These are phyloP conservation scores for Funneliformis geosporum DNA, from an alignment of 192 early-diverging fungal species.

Conservation along the genomic window DNA sequence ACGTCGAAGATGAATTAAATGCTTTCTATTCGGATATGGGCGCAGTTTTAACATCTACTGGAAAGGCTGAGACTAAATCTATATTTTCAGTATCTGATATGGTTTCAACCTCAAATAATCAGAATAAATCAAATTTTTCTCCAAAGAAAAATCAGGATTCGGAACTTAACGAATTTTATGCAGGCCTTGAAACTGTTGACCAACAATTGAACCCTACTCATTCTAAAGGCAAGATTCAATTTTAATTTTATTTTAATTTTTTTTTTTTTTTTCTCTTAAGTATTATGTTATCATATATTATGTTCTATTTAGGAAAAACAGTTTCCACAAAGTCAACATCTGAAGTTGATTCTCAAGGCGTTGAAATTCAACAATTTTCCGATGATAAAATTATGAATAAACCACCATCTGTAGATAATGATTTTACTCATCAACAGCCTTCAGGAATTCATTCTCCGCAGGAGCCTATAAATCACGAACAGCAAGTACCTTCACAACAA, in stretches of 20 bases:
- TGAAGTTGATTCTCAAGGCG: background rate
- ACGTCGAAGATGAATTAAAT: constrained; percentile 59
- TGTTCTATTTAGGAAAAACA: background rate
- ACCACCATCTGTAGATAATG: background rate
- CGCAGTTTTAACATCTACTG: constrained; percentile 33
- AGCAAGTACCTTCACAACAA: background rate
- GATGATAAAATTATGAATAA: background rate
- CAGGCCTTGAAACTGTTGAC: background rate
- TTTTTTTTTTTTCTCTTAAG: background rate
- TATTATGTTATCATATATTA: background rate
- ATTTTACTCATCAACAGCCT: background rate
- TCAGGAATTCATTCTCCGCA: background rate
- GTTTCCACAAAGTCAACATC: background rate
- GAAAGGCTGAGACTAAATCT: constrained; percentile 21
- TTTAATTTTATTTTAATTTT: background rate
- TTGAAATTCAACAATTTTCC: background rate
- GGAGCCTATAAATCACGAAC: background rate
- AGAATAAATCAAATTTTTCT: background rate
- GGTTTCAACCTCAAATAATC: constrained; percentile 17
- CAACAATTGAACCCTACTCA: background rate
- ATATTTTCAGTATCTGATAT: constrained; percentile 29
- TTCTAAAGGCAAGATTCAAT: background rate
- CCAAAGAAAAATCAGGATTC: background rate
- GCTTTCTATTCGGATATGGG: constrained; percentile 64
- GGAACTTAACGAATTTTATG: background rate